These are phyloP conservation scores for Iodosphaeria phyllophila DNA, from an alignment of 2,329 filamentous ascomycete genomes.

Conservation along the genomic window DNA sequence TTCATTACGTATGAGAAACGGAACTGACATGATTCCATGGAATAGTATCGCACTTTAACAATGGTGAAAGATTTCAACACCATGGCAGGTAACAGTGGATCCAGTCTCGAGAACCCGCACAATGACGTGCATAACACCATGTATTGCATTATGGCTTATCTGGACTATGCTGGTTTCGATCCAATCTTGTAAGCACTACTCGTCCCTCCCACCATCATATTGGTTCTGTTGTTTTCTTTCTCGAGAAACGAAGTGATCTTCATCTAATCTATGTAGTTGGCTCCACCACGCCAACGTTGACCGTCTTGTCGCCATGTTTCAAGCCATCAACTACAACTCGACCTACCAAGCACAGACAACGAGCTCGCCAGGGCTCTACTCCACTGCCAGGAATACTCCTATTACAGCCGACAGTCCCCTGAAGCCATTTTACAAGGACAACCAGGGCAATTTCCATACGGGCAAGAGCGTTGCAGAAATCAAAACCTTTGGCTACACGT, in stretches of 20 bases:
- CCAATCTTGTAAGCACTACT: slow-evolving; percentile 22
- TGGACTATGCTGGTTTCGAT: slow-evolving; percentile 24
- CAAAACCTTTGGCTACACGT: slow-evolving; percentile 20
- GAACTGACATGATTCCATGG: slow-evolving; percentile 1
- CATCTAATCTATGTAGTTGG: slow-evolving; percentile 18
- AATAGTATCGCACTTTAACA: slow-evolving; percentile 23
- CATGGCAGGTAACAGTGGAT: slow-evolving; percentile 20
- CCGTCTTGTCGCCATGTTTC: slow-evolving; percentile 34
- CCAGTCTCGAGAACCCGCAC: slow-evolving; percentile 23
- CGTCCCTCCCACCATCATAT: background rate
- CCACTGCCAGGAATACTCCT: slow-evolving; percentile 17
- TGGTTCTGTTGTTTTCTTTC: background rate
- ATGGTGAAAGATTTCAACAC: slow-evolving; percentile 17
- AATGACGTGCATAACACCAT: slow-evolving; percentile 21
- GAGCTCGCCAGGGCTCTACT: slow-evolving; percentile 17
- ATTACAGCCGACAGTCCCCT: slow-evolving; percentile 26
- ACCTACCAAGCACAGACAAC: slow-evolving; percentile 11
- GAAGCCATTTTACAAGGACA: slow-evolving; percentile 26
- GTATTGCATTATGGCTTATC: slow-evolving; percentile 13
- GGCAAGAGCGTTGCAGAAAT: slow-evolving; percentile 13
- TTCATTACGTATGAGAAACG: slow-evolving; percentile 1
- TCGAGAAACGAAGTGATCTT: too few species aligned
- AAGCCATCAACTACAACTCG: slow-evolving; percentile 17
- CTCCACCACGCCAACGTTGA: slow-evolving; percentile 40
- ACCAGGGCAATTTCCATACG: slow-evolving; percentile 21